Base-by-base conservation (phyloP, 208 protist genomes). In the Acanthamoeba triangularis region DNA sequence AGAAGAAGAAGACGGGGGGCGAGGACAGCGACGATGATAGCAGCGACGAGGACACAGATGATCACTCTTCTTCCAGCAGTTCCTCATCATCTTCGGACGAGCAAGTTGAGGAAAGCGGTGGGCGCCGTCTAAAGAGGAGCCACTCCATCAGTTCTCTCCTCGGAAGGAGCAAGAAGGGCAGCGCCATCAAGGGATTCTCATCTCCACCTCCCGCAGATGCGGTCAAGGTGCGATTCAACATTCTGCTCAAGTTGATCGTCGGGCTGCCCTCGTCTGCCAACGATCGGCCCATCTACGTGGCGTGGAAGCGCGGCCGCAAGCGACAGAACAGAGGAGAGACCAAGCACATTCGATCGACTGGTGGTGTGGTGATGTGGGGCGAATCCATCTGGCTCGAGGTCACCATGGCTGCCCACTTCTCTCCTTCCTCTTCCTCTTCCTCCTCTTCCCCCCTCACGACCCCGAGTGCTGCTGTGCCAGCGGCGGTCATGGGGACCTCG, bases 161-260 rank as follows among this genome's bases (percentile, higher is more conserved):
- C 72, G n/a, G 20, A 13, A 52, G 6, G 67, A 28, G 41, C 72
- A 80, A 78, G 18, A 41, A 41, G 20, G 49, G 63, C n/a, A 69
- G 63, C 63, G 23, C 11, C 59, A 69, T 69, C 28, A 69, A 69
- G 11, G 63, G 63, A 2, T 6, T 11, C 28, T 61, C 56, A 23
- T 61, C 56, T 5, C 35, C 14, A n/a, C n/a, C n/a, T n/a, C n/a
- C n/a, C 6, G 14, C 47, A 20, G 78, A 87, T 10, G 78, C 61
- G 78, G 78, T 87, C 47, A 87, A 61, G 30, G 78, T 87, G 78
- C 78, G 78, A 6, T 87, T 87, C 78, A 87, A 87, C 78, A 61
- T 87, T 37, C 44, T 87, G 14, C 78, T 87, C 47, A 87, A 87
- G 30, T 20, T 87, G 10, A 87, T 87, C 47, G 78, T 87, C n/a